Evolutionary conservation across 345 rosid genomes (phyloP), one percentile per base, ranked within the genome.

Genomic region (Eucalyptus curtisii): DNA sequence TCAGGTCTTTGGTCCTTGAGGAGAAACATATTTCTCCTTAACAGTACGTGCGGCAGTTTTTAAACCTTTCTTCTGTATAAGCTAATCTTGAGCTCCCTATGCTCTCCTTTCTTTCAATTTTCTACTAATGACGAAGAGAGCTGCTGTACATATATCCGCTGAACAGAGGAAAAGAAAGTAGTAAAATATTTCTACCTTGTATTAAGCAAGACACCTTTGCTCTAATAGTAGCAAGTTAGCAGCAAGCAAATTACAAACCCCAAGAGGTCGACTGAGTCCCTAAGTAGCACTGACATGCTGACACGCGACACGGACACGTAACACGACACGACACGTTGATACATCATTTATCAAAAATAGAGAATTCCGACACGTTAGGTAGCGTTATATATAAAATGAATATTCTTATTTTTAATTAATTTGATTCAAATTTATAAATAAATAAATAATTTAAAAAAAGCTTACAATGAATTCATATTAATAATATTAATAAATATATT

Each of bases 311-410:
- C 2, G 45, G 45, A 44, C 3, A 44, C 2, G 45, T 44, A 10
- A 45, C 12, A 50, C 2, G 20, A 15, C 1, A 2, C 2, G 7
- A 5, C 3, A 49, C 1, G 19, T 49, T 0, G 7, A 50, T 0
- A 52, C 0, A 4, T 7, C 10, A 19, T 52, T 52, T 17, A 0
- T 52, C 0, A 52, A 52, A 52, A 52, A 19, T 3, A 52, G 24
- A 52, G 2, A 19, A 19, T 52, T 52, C 0, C 0, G 4, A 52
- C 2, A 3, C 0, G 4, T 52, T 19, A 0, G 9, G 1, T 0
- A 0, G 0, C 1, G 2, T 52, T 52, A 52, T 7, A 52, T 52
- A 19, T 52, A 52, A 52, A 52, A 7, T 52, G 1, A 52, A 7
- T 52, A 7, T 52, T 52, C 3, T 52, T 52, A 19, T 3, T 52